Evolutionary conservation across 345 rosid genomes (phyloP), one percentile per base, ranked within the genome.

Genomic region (Geranium brycei): DNA sequence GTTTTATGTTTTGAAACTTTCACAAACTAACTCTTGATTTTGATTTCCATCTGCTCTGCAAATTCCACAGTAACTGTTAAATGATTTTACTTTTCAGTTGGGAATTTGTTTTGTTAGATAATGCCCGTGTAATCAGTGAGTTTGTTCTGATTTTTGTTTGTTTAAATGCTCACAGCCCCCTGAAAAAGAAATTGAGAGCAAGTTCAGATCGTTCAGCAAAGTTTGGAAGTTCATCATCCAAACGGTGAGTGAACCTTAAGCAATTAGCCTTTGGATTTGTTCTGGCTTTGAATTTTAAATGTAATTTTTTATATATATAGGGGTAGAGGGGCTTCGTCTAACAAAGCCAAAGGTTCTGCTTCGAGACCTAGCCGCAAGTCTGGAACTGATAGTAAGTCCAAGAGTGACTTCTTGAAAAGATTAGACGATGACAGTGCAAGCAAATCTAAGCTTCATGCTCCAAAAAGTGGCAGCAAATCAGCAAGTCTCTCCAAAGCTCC

Each of bases 261-360:
- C n/a, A 53, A 30, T 18, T 19, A 15, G 4, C 19, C 58, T 19
- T 19, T 7, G 61, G 19, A 57, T 58, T 19, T 28, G 59, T 16
- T 19, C 51, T 35, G 40, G 0, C 64, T 11, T 31, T 60, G 51
- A 32, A 35, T 59, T 31, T 11, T 57, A 67, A 62, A 47, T 13
- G 17, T 19, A 65, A 14, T 56, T 58, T n/a, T 18, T 23, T 23
- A 0, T 23, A 58, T 64, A 76, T 35, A 19, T 65, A 89, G 98
- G 81, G 77, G 80, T 65, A 76, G 83, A 70, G 91, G 82, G 63
- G 81, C 76, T 72, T 79, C 84, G 62, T 78, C 91, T 31, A 79
- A 83, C 68, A 95, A 91, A 80, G 70, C 91, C 59, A 75, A 62
- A 69, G 67, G 47, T 59, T 59, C 60, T 23, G 61, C 71, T 2